A percentile compares a stretch with the other conserved stretches of the same genome.
phyloP scores from a whole-genome alignment of 2,329 filamentous ascomycete species.

The Raffaelea arxii region DNA sequence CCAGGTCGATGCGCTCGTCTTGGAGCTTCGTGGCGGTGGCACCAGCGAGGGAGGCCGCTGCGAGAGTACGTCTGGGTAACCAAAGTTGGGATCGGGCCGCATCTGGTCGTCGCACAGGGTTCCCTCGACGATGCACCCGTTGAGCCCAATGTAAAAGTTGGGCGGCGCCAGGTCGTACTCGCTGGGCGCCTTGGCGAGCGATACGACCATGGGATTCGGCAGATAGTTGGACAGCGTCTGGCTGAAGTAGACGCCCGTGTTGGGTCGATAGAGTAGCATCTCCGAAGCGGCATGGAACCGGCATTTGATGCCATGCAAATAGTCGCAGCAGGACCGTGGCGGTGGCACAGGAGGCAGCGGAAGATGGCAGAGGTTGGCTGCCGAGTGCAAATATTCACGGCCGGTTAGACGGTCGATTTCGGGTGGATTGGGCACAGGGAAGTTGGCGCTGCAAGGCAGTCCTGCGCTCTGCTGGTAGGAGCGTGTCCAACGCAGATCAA shows the following conservation, averaged over 20 bases:
- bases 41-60: constrained; percentile 3
- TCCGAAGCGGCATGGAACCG: constrained; percentile 37
- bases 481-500: constrained; percentile 43
- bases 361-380: too few species aligned
- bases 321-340: constrained; percentile 23
- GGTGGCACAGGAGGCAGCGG: neutral
- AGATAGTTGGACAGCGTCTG: constrained; percentile 14
- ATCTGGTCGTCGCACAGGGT: constrained; percentile 14
- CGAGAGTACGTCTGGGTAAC: constrained; percentile 6
- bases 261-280: constrained; percentile 36
- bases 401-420: neutral
- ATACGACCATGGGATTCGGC: constrained; percentile 27
- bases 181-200: constrained; percentile 33
- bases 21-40: neutral
- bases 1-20: neutral
- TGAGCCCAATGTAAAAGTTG: constrained; percentile 39
- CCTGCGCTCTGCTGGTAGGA: constrained; percentile 38
- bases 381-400: too few species aligned
- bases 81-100: constrained; percentile 8
- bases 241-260: constrained; percentile 36
- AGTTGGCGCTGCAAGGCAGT: constrained; percentile 31
- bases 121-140: constrained; percentile 36
- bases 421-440: constrained; percentile 26
- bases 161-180: constrained; percentile 32
- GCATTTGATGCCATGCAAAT: constrained; percentile 24